Evolutionary conservation across 345 rosid genomes (phyloP), one percentile per base, ranked within the genome.

Genomic region (Draba incana): DNA sequence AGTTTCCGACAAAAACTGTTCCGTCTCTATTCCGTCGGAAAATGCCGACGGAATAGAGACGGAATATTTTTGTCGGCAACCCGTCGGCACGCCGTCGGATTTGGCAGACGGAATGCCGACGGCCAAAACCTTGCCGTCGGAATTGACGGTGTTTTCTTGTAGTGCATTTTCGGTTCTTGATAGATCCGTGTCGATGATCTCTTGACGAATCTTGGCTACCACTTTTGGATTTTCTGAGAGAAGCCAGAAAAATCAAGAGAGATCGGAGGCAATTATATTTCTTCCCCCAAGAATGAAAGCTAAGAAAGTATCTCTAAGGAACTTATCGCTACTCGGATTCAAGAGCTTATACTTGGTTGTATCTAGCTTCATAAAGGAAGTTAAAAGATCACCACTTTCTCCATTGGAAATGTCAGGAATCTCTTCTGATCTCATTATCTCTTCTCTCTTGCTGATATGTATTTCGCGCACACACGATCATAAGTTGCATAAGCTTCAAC

Each of bases 171-270:
- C 55, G 3, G 42, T 11, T 31, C 8, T 14, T 53, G 68, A 23
- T 11, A 64, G 55, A 4, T 38, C 31, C 8, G 31, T 35, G 2
- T 39, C 28, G n/a, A 72, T 59, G 10, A 86, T 74, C 55, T 86
- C 92, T 41, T 83, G 59, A 48, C 81, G 65, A 10, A 86, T 80
- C 56, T 66, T 81, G 10, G 28, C 28, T 53, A 71, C 75, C 2
- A 73, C 83, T 7, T 57, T 45, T 6, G 84, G 82, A 30, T 83
- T 77, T 62, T 62, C 56, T 8, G 78, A 70, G 4, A 86, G 25
- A 30, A 72, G 66, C 81, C 80, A 82, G 14, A 86, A 84, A 54
- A 86, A 78, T 85, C 86, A 84, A 14, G 79, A 27, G 11, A 84
- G 73, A 44, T 50, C 63, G 0, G 72, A 58, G 13, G 67, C 57